Percentiles rank a stretch among this genome's conserved stretches.
Evolutionary conservation across 2,329 filamentous ascomycete species (phyloP).

Genomic region (Ophiostoma sp.): DNA sequence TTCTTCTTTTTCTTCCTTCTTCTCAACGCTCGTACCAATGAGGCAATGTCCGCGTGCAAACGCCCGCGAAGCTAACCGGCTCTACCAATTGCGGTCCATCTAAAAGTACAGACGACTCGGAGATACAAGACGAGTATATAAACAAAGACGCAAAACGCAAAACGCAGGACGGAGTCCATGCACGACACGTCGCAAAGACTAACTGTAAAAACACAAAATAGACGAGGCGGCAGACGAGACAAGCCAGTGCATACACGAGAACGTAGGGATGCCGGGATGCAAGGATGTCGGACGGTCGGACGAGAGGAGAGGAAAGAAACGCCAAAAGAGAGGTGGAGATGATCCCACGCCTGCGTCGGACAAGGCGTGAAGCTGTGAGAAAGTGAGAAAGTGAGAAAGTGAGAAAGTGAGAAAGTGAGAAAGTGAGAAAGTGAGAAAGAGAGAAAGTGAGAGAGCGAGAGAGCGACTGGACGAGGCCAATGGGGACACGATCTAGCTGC

Average conservation of each 20-base stretch:
- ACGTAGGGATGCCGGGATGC: too few relatives aligned
- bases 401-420: too few relatives aligned
- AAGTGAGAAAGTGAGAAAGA: not conserved
- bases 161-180: not conserved
- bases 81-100: not conserved
- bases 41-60: too few relatives aligned
- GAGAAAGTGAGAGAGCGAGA: not conserved
- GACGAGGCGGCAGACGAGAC: slow-evolving; percentile 1
- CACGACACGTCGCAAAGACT: slow-evolving; percentile 8
- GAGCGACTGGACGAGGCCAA: not conserved
- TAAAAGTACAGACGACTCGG: not conserved
- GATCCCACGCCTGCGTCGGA: not conserved
- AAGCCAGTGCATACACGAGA: not conserved
- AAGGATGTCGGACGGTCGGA: too few relatives aligned
- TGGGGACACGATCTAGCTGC: not conserved
- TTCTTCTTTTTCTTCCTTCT: too few relatives aligned
- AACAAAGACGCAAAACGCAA: not conserved
- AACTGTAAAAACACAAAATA: slow-evolving; percentile 12
- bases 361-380: not conserved
- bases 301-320: too few relatives aligned
- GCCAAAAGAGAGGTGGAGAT: not conserved
- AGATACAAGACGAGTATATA: not conserved
- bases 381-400: not conserved
- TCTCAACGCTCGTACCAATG: too few relatives aligned
- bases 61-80: too few relatives aligned